Conservation (phyloP, 2,329 filamentous ascomycete genomes). For the Claviceps lovelessii region DNA sequence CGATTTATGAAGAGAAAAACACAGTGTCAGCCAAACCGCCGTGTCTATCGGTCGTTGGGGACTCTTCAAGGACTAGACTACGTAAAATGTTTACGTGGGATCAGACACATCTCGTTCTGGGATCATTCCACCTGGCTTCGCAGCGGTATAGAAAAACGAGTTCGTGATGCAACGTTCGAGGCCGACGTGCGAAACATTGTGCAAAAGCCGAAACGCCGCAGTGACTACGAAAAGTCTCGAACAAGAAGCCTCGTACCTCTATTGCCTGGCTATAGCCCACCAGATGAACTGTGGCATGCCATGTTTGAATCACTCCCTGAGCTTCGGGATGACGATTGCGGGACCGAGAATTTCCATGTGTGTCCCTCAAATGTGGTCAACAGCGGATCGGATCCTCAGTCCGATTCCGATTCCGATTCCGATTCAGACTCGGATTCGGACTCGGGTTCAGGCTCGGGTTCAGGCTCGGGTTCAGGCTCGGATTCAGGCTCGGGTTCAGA, state of each 20-base stretch:
- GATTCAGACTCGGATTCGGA: not conserved
- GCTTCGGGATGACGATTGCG: not conserved
- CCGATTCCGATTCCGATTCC: not conserved
- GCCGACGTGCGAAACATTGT: slow-evolving; percentile 14
- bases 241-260: slow-evolving; percentile 12
- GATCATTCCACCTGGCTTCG: slow-evolving; percentile 21
- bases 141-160: not conserved
- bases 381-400: not conserved
- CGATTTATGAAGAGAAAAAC: slow-evolving; percentile 18
- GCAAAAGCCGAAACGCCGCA: slow-evolving; percentile 7
- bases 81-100: slow-evolving; percentile 28
- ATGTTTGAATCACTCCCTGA: not conserved
- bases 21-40: slow-evolving; percentile 24
- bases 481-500: not conserved
- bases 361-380: not conserved
- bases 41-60: slow-evolving; percentile 22
- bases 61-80: slow-evolving; percentile 31
- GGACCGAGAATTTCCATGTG: not conserved
- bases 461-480: not conserved
- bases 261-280: slow-evolving; percentile 2
- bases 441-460: not conserved
- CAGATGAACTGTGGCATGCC: slow-evolving; percentile 5
- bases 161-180: slow-evolving; percentile 19
- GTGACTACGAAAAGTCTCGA: slow-evolving; percentile 5
- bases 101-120: slow-evolving; percentile 26